These are phyloP conservation scores for Colletotrichum cereale DNA, from an alignment of 2,329 filamentous ascomycete genomes.

Conservation along the genomic window DNA sequence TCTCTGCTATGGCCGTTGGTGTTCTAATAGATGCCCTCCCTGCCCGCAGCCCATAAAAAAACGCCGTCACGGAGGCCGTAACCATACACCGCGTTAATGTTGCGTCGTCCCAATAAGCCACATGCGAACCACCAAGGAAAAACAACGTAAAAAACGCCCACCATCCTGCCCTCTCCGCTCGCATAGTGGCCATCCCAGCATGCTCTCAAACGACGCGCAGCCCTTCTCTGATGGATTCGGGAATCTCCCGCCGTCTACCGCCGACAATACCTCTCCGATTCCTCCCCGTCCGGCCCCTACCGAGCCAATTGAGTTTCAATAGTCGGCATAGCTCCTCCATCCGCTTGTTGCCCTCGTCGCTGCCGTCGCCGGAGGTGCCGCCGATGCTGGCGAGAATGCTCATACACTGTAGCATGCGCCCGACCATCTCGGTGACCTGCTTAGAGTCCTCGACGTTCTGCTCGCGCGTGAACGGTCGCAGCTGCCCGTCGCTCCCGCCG, in stretches of 20 bases:
- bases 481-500: conserved; percentile 59
- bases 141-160: background rate
- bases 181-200: background rate
- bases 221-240: conserved; percentile 47
- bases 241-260: conserved; percentile 61
- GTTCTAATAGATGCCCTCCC: conserved; percentile 1
- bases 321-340: conserved; percentile 88
- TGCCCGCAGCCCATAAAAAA: conserved; percentile 15
- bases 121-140: conserved; percentile 24
- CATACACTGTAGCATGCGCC: conserved; percentile 95
- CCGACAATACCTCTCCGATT: conserved; percentile 93
- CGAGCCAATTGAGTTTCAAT: conserved; percentile 97
- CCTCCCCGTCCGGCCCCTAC: conserved; percentile 86
- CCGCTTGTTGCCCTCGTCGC: conserved; percentile 80
- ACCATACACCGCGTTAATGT: conserved; percentile 25
- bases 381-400: conserved; percentile 84
- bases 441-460: conserved; percentile 76
- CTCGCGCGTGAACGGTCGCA: conserved; percentile 68
- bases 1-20: background rate
- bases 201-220: conserved; percentile 52
- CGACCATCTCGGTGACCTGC: conserved; percentile 93
- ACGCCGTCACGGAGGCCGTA: conserved; percentile 40
- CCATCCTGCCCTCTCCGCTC: background rate
- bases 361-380: conserved; percentile 56
- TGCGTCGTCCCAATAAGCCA: background rate